These are phyloP conservation scores for Camellia japonica DNA, from an alignment of 148 eudicot genomes.

Conservation along the genomic window DNA sequence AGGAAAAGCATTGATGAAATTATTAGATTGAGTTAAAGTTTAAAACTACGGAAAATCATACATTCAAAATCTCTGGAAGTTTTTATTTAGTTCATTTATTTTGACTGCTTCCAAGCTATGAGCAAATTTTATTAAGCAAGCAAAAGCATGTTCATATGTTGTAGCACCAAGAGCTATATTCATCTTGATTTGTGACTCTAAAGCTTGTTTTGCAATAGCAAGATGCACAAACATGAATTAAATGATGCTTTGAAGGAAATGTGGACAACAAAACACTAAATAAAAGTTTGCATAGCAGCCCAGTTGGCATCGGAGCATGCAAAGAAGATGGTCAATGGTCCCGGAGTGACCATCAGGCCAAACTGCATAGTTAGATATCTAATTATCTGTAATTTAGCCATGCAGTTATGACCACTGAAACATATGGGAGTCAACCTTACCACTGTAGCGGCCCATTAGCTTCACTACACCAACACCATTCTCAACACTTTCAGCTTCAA, in stretches of 20 bases:
- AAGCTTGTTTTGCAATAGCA: neutral
- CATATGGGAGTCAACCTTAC: slow-evolving; percentile 37
- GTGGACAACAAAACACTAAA: neutral
- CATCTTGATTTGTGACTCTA: neutral
- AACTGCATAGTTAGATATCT: neutral
- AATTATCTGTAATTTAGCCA: neutral
- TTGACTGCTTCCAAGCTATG: neutral
- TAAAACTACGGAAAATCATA: neutral
- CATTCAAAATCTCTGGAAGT: neutral
- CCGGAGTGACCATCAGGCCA: too few relatives aligned
- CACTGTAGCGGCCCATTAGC: slow-evolving; percentile 97
- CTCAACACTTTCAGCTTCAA: slow-evolving; percentile 95
- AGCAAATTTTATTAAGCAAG: slow-evolving; percentile 1
- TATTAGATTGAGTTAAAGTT: neutral
- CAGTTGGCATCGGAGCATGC: too few relatives aligned
- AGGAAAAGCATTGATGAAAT: neutral
- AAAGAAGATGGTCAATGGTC: too few relatives aligned
- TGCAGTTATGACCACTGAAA: slow-evolving; percentile 5
- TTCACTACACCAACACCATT: slow-evolving; percentile 93
- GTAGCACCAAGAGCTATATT: neutral
- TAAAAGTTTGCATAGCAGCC: neutral
- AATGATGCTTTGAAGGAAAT: neutral
- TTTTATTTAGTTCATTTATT: neutral
- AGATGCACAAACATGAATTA: neutral
- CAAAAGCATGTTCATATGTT: neutral